Percentiles rank a stretch among this genome's conserved stretches.
phyloP scores from a whole-genome alignment of 805 yeast genomes.

The Candida morakotiae region DNA sequence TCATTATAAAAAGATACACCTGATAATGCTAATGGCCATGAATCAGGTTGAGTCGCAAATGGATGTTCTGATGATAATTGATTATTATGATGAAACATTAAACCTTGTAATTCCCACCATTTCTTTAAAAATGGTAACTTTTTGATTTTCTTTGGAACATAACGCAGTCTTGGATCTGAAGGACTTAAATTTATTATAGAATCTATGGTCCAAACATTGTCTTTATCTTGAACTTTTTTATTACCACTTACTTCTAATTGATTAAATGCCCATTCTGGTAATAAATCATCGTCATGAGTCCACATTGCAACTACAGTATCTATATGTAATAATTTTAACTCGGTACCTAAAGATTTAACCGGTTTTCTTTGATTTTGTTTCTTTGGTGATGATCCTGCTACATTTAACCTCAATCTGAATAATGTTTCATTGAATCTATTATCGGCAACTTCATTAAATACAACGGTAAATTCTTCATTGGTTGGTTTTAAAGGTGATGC shows the following conservation, averaged over 20 bases:
- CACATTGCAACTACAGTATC: constrained; percentile 91
- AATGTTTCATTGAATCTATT: constrained; percentile 65
- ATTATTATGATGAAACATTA: constrained; percentile 92
- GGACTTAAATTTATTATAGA: constrained; percentile 52
- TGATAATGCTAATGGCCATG: constrained; percentile 85
- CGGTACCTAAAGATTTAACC: constrained; percentile 67
- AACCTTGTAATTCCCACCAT: constrained; percentile 83
- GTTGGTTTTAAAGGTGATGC: constrained; percentile 91
- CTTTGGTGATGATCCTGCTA: constrained; percentile 34
- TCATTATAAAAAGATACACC: constrained; percentile 98
- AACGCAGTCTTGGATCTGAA: constrained; percentile 57
- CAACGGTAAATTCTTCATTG: constrained; percentile 89
- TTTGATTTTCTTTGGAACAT: constrained; percentile 61
- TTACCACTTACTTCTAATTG: constrained; percentile 96
- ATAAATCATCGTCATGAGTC: constrained; percentile 77
- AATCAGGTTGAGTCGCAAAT: constrained; percentile 85
- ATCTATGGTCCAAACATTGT: constrained; percentile 76
- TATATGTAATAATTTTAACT: constrained; percentile 70
- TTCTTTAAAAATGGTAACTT: constrained; percentile 72
- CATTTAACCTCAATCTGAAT: constrained; percentile 62
- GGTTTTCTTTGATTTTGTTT: constrained; percentile 43
- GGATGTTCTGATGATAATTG: constrained; percentile 86
- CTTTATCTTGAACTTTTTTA: constrained; percentile 65
- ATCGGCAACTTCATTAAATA: constrained; percentile 54
- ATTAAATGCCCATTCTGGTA: constrained; percentile 93